These are phyloP conservation scores for Cladosporium halotolerans DNA, from an alignment of 2,329 filamentous ascomycete species.

Conservation along the genomic window DNA sequence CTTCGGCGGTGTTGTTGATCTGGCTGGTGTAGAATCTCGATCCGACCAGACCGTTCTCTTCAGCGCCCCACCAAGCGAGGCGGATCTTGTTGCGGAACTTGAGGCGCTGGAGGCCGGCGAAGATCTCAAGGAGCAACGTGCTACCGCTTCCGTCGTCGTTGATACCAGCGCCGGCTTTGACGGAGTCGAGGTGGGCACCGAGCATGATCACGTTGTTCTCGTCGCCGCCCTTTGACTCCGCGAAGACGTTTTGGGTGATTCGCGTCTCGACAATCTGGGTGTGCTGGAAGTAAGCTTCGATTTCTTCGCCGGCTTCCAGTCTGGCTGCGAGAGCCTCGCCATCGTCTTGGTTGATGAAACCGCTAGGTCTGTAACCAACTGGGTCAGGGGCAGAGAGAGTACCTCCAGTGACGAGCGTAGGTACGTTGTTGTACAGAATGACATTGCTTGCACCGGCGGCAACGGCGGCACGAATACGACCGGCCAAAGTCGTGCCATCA, in stretches of 20 bases:
- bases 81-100: constrained; percentile 47
- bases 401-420: constrained; percentile 38
- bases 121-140: constrained; percentile 32
- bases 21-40: constrained; percentile 33
- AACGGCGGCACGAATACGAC: constrained; percentile 64
- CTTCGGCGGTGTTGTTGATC: constrained; percentile 30
- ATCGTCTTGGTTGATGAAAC: constrained; percentile 56
- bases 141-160: constrained; percentile 37
- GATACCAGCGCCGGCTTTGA: constrained; percentile 34
- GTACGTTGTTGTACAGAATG: constrained; percentile 66
- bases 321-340: constrained; percentile 49
- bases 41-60: constrained; percentile 33
- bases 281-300: constrained; percentile 35
- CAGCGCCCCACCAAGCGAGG: constrained; percentile 35
- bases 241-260: constrained; percentile 38
- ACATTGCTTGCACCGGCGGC: constrained; percentile 63
- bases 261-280: constrained; percentile 39
- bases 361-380: constrained; percentile 56
- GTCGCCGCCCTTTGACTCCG: constrained; percentile 32
- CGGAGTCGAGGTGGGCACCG: constrained; percentile 35
- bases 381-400: constrained; percentile 38
- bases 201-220: constrained; percentile 31
- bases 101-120: constrained; percentile 32
- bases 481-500: constrained; percentile 62
- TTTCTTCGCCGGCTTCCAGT: constrained; percentile 40